Percentiles rank a stretch among this genome's conserved stretches.
Evolutionary conservation across 2,329 filamentous ascomycete species (phyloP).

Genomic region (Aspergillus vadensis): DNA sequence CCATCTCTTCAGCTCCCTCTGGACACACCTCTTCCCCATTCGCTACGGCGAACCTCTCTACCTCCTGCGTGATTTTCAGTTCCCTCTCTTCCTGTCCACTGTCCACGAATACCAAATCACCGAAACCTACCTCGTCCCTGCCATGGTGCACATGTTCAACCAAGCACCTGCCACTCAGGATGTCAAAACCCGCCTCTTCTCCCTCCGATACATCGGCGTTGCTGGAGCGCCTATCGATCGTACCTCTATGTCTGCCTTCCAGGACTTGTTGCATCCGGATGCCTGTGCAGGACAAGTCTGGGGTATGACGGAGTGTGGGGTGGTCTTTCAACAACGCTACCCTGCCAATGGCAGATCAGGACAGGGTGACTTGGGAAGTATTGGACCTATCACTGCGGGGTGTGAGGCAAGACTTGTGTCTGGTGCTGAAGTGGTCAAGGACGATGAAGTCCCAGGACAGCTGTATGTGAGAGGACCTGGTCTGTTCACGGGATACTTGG

Average conservation of each 20-base stretch:
- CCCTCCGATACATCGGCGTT: slow-evolving; percentile 42
- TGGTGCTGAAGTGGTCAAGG: background rate
- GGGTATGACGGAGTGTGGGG: slow-evolving; percentile 55
- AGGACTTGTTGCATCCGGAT: slow-evolving; percentile 37
- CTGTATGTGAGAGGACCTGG: slow-evolving; percentile 36
- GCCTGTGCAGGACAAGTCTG: slow-evolving; percentile 48
- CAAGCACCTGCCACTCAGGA: slow-evolving; percentile 17
- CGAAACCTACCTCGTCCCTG: slow-evolving; percentile 46
- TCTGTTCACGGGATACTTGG: slow-evolving; percentile 31
- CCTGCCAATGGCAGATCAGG: background rate
- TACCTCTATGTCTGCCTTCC: slow-evolving; percentile 35
- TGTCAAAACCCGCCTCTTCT: slow-evolving; percentile 28
- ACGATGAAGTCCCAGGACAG: background rate
- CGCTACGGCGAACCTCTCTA: slow-evolving; percentile 45
- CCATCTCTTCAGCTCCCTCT: slow-evolving; percentile 48
- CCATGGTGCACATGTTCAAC: slow-evolving; percentile 36
- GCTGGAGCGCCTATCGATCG: slow-evolving; percentile 49
- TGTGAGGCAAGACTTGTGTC: slow-evolving; percentile 29
- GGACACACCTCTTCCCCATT: slow-evolving; percentile 44
- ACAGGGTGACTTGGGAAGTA: slow-evolving; percentile 43
- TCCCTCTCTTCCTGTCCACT: slow-evolving; percentile 35
- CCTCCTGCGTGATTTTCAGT: slow-evolving; percentile 44
- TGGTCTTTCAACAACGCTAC: slow-evolving; percentile 34
- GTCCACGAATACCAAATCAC: slow-evolving; percentile 41
- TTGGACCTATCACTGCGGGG: slow-evolving; percentile 46